Percentiles rank a stretch among this genome's conserved stretches.
phyloP scores from a whole-genome alignment of 1,284 basidiomycete genomes.

The Puccinia horiana region DNA sequence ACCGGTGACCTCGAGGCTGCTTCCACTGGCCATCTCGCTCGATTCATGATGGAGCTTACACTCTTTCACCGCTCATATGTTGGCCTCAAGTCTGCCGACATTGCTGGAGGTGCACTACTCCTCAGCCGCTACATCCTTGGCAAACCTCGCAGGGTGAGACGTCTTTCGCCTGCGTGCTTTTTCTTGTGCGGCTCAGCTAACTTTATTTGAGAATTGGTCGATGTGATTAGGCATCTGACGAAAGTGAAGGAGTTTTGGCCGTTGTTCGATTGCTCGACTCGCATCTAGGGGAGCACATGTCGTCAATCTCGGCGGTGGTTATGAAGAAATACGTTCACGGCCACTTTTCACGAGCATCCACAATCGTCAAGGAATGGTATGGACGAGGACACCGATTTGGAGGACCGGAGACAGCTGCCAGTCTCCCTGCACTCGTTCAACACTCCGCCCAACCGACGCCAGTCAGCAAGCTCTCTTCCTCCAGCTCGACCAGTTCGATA shows the following conservation, averaged over 20 bases:
- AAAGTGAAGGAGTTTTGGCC: constrained; percentile 65
- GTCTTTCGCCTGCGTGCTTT: constrained; percentile 30
- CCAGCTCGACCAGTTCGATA: constrained; percentile 33
- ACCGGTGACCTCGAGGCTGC: constrained; percentile 22
- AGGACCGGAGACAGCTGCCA: not conserved
- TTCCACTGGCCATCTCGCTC: constrained; percentile 87
- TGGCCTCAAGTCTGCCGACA: constrained; percentile 76
- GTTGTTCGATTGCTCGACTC: constrained; percentile 78
- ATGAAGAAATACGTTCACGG: constrained; percentile 96
- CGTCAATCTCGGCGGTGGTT: constrained; percentile 85
- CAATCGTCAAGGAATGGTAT: constrained; percentile 87
- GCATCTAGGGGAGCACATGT: constrained; percentile 78
- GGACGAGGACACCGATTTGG: constrained; percentile 61
- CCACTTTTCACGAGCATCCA: constrained; percentile 91
- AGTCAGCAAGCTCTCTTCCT: constrained; percentile 12
- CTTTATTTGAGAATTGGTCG: not conserved
- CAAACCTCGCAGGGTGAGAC: constrained; percentile 70
- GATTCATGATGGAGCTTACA: constrained; percentile 97
- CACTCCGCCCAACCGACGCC: not conserved
- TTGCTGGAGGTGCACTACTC: constrained; percentile 82
- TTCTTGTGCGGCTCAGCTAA: not conserved
- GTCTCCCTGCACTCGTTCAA: not conserved
- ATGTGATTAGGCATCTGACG: constrained; percentile 23
- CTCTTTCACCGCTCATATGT: constrained; percentile 95
- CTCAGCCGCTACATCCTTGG: constrained; percentile 84